Percentiles rank a stretch among this genome's conserved stretches.
Evolutionary conservation across 1,284 basidiomycete species (phyloP).

Genomic region (Marasmius oreades): DNA sequence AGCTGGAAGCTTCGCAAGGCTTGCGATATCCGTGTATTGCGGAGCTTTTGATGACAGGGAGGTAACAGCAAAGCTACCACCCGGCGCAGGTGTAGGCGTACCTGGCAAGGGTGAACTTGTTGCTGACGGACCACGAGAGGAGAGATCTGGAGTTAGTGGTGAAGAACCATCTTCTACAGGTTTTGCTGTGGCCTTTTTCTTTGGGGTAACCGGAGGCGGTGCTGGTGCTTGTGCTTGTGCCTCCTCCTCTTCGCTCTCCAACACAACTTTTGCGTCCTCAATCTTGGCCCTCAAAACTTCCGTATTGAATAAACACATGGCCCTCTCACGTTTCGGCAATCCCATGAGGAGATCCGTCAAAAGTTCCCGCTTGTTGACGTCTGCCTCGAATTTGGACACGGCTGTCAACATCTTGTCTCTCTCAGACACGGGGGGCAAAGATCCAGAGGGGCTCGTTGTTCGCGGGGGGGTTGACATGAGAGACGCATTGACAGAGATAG

Average conservation of each 20-base stretch:
- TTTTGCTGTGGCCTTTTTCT: conserved; percentile 45
- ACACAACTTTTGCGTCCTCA: conserved; percentile 76
- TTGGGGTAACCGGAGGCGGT: conserved; percentile 35
- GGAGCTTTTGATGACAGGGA: conserved; percentile 8
- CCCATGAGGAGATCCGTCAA: conserved; percentile 80
- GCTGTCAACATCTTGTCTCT: conserved; percentile 72
- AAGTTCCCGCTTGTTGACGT: conserved; percentile 51
- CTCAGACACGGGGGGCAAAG: conserved; percentile 67
- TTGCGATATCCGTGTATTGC: conserved; percentile 46
- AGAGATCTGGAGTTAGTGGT: conserved; percentile 69
- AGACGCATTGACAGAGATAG: conserved; percentile 69
- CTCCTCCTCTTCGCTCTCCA: conserved; percentile 65
- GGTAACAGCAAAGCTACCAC: not conserved
- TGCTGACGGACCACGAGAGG: conserved; percentile 67
- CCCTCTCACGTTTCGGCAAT: conserved; percentile 83
- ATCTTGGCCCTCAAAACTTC: conserved; percentile 79
- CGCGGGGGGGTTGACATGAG: conserved; percentile 68
- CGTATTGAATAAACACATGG: conserved; percentile 85
- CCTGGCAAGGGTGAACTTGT: conserved; percentile 63
- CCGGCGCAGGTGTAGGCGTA: conserved; percentile 37
- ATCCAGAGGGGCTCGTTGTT: conserved; percentile 76
- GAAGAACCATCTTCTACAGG: conserved; percentile 38
- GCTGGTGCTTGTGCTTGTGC: conserved; percentile 31
- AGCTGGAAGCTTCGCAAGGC: conserved; percentile 65
- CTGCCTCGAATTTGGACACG: conserved; percentile 61